Base-by-base conservation (phyloP, 352 stramenopile genomes). In the Phytophthora nicotianae region DNA sequence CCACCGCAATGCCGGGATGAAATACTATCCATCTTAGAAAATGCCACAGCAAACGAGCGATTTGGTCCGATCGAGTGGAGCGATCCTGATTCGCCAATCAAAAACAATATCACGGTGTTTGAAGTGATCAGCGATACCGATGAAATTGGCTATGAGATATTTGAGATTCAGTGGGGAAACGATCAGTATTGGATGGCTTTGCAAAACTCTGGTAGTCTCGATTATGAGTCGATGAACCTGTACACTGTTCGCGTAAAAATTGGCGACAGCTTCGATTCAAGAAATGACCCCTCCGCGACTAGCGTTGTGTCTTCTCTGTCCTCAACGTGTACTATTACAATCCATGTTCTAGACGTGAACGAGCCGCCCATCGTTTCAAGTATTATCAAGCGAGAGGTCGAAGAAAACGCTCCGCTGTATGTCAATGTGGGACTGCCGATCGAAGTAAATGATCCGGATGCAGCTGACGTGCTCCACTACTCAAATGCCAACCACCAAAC, bases 51-150 rank as follows among this genome's bases (percentile, higher is more conserved):
- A 24, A 50, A 52, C 2, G 61, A 67, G 0, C 6, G 24, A 2
- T 65, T 89, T 42, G 68, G 66, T 0, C 27, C 43, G 2, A 53
- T 89, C 7, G 3, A 43, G 11, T 89, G 79, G 79, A 68, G 6
- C 2, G 77, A 89, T 54, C 62, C 62, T 0, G 79, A 89, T 63
- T 46, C 67, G 2, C 0, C 20, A 0, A 50, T 7, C 11, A 77
- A 70, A 52, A 89, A 87, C 47, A 58, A 41, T 14, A 86, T 89
- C 20, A 74, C 64, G 0, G 46, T 65, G 0, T 89, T 87, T 57
- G 77, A 85, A 33, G 69, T 86, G n/a, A 45, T 68, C 5, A 65
- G 50, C 11, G 23, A 50, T 19, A 16, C 48, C 10, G 48, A 49
- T 19, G 53, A 79, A 27, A 6, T 20, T 21, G 41, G 17, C 8